Percentiles rank a stretch among this genome's conserved stretches.
These are phyloP conservation scores for Bidens hawaiensis DNA, from an alignment of 140 eudicot species.

Conservation along the genomic window DNA sequence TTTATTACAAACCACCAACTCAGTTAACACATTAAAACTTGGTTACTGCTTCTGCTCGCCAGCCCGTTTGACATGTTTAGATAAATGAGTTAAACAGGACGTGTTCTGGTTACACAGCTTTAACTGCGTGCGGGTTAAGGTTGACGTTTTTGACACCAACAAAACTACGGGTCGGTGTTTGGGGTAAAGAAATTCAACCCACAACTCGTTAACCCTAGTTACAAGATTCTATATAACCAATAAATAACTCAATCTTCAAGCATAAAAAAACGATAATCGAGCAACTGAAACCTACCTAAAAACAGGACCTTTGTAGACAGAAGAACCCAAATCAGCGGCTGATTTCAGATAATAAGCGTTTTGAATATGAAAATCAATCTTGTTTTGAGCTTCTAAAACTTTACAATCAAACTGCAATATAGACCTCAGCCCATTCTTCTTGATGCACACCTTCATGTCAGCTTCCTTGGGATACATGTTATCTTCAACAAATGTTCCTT, in stretches of 20 bases:
- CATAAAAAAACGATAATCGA: background rate
- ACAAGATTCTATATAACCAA: background rate
- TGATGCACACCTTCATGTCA: conserved; percentile 68
- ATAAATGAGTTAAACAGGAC: no score
- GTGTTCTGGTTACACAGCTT: no score
- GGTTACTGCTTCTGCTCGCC: no score
- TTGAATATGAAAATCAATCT: conserved; percentile 41
- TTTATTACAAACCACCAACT: no score
- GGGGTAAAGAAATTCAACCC: no score
- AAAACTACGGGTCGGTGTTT: no score
- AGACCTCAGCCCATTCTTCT: conserved; percentile 65
- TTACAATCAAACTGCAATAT: conserved; percentile 79
- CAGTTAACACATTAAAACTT: no score
- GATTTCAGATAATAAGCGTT: conserved; percentile 48
- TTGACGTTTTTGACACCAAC: no score
- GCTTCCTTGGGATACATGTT: conserved; percentile 46
- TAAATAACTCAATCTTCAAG: background rate
- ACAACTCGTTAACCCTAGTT: background rate
- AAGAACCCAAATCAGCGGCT: conserved; percentile 37
- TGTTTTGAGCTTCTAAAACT: conserved; percentile 37
- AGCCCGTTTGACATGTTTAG: no score
- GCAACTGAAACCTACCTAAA: conserved; percentile 52
- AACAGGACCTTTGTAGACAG: conserved; percentile 55
- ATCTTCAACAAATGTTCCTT: conserved; percentile 36
- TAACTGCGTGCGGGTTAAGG: no score